Evolutionary conservation across 805 yeast genomes (phyloP), one percentile per base, ranked within the genome.

Genomic region (Blastobotrys peoriensis): DNA sequence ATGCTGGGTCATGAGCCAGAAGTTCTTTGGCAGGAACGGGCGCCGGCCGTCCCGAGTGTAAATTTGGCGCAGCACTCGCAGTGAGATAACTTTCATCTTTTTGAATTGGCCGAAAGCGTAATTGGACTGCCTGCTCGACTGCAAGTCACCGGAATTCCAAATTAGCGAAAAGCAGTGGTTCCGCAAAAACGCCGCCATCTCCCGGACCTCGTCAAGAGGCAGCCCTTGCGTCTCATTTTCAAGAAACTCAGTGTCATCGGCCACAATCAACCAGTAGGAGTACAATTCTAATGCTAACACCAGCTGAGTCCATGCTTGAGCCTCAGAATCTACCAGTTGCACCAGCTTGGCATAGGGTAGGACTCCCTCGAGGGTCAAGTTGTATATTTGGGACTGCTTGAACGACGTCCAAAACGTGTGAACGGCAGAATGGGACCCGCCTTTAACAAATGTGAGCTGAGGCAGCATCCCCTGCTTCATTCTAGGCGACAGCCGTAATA

Each of bases 11-110:
- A 40, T 73, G 52, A 38, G 66, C 95, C 95, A 86, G 51, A 81
- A 74, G 1, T 60, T 28, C 25, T 42, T 59, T 0, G 69, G 69
- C 21, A 83, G 61, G 35, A 82, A 69, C 2, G 66, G 60, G 44
- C 83, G 63, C 40, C 91, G 68, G n/a, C 82, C 66, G 53, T 86
- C 83, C 41, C 84, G 75, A 45, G 75, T 56, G 58, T 83, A 80
- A 1, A 86, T 60, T 58, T 83, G 89, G 43, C 81, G 75, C 41
- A 83, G 60, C 2, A 83, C 69, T 21, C 70, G 65, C n/a, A 79
- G 58, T 0, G 83, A 65, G 1, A 73, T 57, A 3, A 56, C 58
- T 42, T 64, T 60, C 27, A 67, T 45, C 5, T 46, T 42, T 1
- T 44, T 42, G 25, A 55, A 48, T 9, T 33, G 30, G 21, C 15